Conservation (phyloP, 225 moss, liverwort and hornwort genomes). For the Physcomitrellopsis africana region DNA sequence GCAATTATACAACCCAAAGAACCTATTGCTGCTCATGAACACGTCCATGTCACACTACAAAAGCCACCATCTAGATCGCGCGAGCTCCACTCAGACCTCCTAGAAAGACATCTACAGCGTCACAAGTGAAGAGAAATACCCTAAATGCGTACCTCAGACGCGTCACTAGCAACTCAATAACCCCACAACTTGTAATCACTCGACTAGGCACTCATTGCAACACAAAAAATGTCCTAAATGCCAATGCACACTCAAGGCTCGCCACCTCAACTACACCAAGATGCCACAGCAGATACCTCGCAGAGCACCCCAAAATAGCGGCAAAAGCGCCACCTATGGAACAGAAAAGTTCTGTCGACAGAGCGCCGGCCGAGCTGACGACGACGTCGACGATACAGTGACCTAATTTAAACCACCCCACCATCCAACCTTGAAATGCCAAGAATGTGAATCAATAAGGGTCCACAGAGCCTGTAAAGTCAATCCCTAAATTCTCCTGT, state of each 20-base stretch:
- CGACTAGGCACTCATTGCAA: too few species aligned
- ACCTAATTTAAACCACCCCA: too few species aligned
- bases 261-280: conserved; percentile 27
- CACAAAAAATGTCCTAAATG: not conserved
- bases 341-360: too few species aligned
- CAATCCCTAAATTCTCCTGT: too few species aligned
- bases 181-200: too few species aligned
- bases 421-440: too few species aligned
- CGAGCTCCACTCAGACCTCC: not conserved
- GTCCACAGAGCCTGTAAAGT: too few species aligned
- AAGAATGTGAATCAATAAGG: too few species aligned
- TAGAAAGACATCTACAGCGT: not conserved
- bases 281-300: conserved; percentile 11
- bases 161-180: too few species aligned
- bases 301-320: not conserved
- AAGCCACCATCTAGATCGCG: too few species aligned
- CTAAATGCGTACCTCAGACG: not conserved
- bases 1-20: not conserved
- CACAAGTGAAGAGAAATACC: not conserved
- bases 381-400: too few species aligned
- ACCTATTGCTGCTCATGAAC: conserved; percentile 9
- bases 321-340: not conserved
- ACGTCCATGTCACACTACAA: not conserved
- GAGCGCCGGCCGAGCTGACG: too few species aligned
- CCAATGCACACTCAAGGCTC: not conserved